These are phyloP conservation scores for Psilocybe tampanensis DNA, from an alignment of 768 basidiomycete species.

Conservation along the genomic window DNA sequence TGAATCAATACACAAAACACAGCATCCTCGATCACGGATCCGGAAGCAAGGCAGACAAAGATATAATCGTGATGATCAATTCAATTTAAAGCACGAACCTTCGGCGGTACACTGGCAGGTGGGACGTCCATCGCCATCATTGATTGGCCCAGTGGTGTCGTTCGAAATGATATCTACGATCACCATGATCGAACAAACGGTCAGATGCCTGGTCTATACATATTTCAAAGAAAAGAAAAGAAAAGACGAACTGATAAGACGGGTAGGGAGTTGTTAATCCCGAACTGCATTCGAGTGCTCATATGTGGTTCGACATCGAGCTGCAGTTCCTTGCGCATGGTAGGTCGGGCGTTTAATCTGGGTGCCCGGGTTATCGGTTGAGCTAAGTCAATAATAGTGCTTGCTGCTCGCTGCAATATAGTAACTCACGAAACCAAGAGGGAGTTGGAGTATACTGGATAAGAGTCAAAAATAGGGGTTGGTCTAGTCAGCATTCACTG, in stretches of 20 bases:
- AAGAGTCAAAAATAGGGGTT: background rate
- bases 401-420: background rate
- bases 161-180: slow-evolving; percentile 4
- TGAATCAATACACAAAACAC: too few species aligned
- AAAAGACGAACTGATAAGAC: background rate
- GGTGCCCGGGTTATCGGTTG: too few species aligned
- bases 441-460: slow-evolving; percentile 18
- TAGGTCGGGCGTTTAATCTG: slow-evolving; percentile 2
- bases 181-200: background rate
- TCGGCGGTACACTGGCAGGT: slow-evolving; percentile 1
- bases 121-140: background rate
- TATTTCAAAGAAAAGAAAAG: too few species aligned
- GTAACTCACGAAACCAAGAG: slow-evolving; percentile 12
- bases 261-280: background rate
- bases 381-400: background rate
- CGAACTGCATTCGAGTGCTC: background rate
- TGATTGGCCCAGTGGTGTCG: background rate
- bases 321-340: background rate
- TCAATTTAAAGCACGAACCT: background rate
- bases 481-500: background rate
- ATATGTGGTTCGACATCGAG: background rate
- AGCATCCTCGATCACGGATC: too few species aligned
- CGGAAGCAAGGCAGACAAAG: too few species aligned
- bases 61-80: background rate
- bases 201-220: background rate